Percentiles rank a stretch among this genome's conserved stretches.
These are phyloP conservation scores for Lipomyces oligophaga DNA, from an alignment of 805 yeast species.

Conservation along the genomic window DNA sequence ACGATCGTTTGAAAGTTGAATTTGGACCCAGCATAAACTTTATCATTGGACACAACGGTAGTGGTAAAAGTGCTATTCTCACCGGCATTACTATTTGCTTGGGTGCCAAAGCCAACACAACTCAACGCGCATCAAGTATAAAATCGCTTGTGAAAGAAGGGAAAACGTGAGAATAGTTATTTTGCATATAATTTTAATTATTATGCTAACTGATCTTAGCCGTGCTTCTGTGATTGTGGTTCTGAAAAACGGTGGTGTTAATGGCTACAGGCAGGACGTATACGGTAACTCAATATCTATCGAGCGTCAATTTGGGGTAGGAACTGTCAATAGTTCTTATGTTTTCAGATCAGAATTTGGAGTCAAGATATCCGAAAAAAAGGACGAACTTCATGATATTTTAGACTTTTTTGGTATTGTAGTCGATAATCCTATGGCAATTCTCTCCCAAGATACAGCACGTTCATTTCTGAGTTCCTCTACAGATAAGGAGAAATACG, in stretches of 20 bases:
- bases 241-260: conserved; percentile 59
- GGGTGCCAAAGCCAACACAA: conserved; percentile 80
- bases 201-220: conserved; percentile 1
- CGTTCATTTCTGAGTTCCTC: conserved; percentile 80
- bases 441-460: conserved; percentile 91
- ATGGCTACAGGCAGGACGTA: conserved; percentile 57
- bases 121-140: conserved; percentile 75
- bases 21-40: conserved; percentile 82
- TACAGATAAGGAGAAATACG: conserved; percentile 66
- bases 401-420: conserved; percentile 69
- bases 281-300: conserved; percentile 69
- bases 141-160: conserved; percentile 76
- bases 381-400: conserved; percentile 62
- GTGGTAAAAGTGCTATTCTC: conserved; percentile 90
- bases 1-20: conserved; percentile 67
- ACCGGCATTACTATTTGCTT: conserved; percentile 89
- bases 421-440: conserved; percentile 86
- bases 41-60: conserved; percentile 95
- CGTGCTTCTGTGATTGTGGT: conserved; percentile 61
- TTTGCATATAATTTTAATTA: background rate
- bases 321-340: conserved; percentile 49
- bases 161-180: conserved; percentile 41
- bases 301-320: conserved; percentile 59
- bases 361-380: conserved; percentile 55
- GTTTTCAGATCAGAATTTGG: conserved; percentile 52